Evolutionary conservation across 768 basidiomycete genomes (phyloP).

Genomic region (Leucocoprinus birnbaumii): DNA sequence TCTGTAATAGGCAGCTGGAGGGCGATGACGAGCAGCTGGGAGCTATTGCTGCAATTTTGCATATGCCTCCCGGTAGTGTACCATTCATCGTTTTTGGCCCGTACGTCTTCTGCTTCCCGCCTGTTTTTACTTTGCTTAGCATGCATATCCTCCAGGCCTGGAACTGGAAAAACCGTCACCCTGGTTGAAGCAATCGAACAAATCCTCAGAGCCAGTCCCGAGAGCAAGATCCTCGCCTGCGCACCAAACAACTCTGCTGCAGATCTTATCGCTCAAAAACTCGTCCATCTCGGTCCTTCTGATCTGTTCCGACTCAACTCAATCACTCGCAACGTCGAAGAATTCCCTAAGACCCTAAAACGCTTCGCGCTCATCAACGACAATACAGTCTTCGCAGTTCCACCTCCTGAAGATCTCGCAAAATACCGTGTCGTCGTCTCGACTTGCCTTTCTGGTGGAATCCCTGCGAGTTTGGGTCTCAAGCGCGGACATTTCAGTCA

Average conservation of each 20-base stretch:
- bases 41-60: constrained; percentile 46
- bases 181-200: constrained; percentile 63
- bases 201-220: constrained; percentile 37
- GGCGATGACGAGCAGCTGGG: constrained; percentile 46
- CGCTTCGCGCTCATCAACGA: constrained; percentile 37
- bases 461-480: constrained; percentile 46
- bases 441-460: constrained; percentile 53
- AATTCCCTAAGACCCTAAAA: constrained; percentile 34
- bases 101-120: constrained; percentile 32
- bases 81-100: constrained; percentile 66
- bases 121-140: background rate
- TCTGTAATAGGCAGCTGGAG: constrained; percentile 30
- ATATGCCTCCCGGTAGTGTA: constrained; percentile 40
- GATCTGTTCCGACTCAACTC: constrained; percentile 56
- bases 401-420: constrained; percentile 33
- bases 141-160: constrained; percentile 35
- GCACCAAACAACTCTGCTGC: constrained; percentile 70
- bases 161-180: constrained; percentile 69
- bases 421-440: constrained; percentile 51
- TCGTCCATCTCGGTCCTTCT: constrained; percentile 29
- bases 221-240: constrained; percentile 54
- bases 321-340: constrained; percentile 33
- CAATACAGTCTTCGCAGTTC: constrained; percentile 43
- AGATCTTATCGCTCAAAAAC: constrained; percentile 49
- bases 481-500: constrained; percentile 54